Conservation (phyloP, 1,284 basidiomycete genomes). For the Ganoderma meredithae region DNA sequence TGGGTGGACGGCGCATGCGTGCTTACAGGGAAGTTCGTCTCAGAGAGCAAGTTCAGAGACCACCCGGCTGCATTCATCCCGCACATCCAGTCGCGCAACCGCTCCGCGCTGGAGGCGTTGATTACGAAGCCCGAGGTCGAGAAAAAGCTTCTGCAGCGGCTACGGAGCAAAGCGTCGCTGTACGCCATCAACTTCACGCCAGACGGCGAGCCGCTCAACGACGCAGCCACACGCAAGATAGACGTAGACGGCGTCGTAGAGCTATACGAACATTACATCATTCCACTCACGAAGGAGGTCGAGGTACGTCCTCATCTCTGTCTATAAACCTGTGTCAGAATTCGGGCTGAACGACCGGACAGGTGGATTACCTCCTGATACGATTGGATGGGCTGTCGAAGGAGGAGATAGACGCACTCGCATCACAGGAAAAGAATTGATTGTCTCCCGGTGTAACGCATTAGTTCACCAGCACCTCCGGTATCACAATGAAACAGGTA, state of each 20-base stretch:
- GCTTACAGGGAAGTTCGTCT: constrained; percentile 94
- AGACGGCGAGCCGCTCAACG: constrained; percentile 64
- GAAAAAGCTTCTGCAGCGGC: constrained; percentile 81
- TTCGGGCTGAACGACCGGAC: background rate
- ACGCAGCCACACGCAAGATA: constrained; percentile 67
- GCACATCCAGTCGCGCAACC: constrained; percentile 85
- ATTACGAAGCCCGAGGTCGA: constrained; percentile 99
- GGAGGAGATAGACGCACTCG: constrained; percentile 78
- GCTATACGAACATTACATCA: constrained; percentile 94
- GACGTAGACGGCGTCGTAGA: constrained; percentile 93
- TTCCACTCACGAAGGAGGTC: constrained; percentile 97
- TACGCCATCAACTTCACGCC: constrained; percentile 92
- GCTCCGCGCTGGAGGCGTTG: constrained; percentile 77
- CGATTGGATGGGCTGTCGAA: constrained; percentile 84
- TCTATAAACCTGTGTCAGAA: background rate
- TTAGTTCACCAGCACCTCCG: constrained; percentile 11
- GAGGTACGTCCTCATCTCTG: constrained; percentile 70
- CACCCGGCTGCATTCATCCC: constrained; percentile 91
- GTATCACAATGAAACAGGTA: constrained; percentile 19
- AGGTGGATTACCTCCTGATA: constrained; percentile 93
- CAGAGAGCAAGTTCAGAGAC: constrained; percentile 92
- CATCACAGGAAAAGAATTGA: constrained; percentile 24
- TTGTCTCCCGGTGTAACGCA: constrained; percentile 14
- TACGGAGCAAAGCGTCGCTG: constrained; percentile 90
- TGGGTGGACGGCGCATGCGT: background rate